phyloP scores from a whole-genome alignment of 2,329 filamentous ascomycete genomes.

The Sporothrix brasiliensis region DNA sequence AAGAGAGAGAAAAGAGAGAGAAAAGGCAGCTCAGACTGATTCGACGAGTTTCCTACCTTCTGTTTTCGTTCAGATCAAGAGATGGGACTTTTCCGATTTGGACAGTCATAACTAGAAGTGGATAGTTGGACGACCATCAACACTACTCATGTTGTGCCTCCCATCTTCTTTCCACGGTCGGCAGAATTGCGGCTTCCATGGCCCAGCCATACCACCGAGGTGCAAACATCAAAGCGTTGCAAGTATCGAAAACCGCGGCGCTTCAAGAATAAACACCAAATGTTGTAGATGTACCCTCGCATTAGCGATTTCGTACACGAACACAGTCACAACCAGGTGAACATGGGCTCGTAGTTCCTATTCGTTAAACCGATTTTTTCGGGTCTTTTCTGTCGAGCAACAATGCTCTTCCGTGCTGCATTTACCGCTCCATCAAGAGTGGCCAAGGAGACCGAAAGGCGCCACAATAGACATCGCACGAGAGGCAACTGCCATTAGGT shows the following conservation, averaged over 20 bases:
- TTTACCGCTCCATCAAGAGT: not conserved
- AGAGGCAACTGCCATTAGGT: not conserved
- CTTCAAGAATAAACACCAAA: not conserved
- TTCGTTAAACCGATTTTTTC: not conserved
- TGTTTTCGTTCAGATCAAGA: not conserved
- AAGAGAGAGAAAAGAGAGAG: not conserved
- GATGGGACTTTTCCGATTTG: not conserved
- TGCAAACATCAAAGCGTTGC: not conserved
- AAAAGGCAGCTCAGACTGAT: not conserved
- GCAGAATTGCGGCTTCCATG: not conserved
- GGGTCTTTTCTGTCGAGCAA: constrained; percentile 16
- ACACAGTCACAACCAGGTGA: constrained; percentile 13
- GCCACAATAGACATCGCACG: no score
- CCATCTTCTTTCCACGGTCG: not conserved
- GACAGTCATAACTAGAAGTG: not conserved
- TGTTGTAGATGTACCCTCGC: constrained; percentile 6
- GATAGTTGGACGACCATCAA: constrained; percentile 11
- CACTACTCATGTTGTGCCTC: not conserved
- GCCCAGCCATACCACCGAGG: not conserved
- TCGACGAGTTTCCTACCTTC: not conserved
- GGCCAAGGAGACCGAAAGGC: not conserved
- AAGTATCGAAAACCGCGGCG: not conserved
- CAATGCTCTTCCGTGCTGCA: not conserved
- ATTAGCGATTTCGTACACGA: not conserved
- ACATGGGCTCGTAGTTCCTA: not conserved